These are phyloP conservation scores for Recurvomyces mirabilis DNA, from an alignment of 495 filamentous ascomycete genomes.

Conservation along the genomic window DNA sequence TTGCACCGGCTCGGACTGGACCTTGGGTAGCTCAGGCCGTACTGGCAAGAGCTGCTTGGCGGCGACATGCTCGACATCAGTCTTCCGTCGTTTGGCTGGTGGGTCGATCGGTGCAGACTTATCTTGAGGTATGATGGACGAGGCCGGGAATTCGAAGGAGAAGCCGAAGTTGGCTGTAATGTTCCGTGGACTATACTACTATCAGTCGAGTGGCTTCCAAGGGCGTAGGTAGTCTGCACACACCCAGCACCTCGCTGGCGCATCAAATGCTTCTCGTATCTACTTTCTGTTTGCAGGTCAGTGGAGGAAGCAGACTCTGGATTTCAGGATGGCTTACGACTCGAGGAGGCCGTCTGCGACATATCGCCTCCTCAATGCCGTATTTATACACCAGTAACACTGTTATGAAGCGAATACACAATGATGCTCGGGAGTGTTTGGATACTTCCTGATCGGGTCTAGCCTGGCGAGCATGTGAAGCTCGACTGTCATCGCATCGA, in stretches of 20 bases:
- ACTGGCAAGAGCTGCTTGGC: too few species aligned
- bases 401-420: too few species aligned
- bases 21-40: too few species aligned
- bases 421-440: too few species aligned
- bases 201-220: background rate
- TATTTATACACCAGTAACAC: too few species aligned
- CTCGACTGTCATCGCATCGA: background rate
- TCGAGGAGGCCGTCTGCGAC: background rate
- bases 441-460: background rate
- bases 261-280: constrained; percentile 46
- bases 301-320: background rate
- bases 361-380: too few species aligned
- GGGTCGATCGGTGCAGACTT: too few species aligned
- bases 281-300: constrained; percentile 1
- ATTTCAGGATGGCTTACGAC: background rate
- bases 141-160: constrained; percentile 28
- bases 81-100: too few species aligned
- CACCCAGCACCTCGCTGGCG: constrained; percentile 51
- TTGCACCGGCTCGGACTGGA: too few species aligned
- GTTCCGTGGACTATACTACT: constrained; percentile 10
- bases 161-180: constrained; percentile 38
- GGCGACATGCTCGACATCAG: too few species aligned
- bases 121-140: too few species aligned
- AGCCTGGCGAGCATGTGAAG: background rate
- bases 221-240: constrained; percentile 25